Evolutionary conservation across 78 protist genomes (phyloP), one percentile per base, ranked within the genome.

Genomic region (Polysphondylium violaceum): DNA sequence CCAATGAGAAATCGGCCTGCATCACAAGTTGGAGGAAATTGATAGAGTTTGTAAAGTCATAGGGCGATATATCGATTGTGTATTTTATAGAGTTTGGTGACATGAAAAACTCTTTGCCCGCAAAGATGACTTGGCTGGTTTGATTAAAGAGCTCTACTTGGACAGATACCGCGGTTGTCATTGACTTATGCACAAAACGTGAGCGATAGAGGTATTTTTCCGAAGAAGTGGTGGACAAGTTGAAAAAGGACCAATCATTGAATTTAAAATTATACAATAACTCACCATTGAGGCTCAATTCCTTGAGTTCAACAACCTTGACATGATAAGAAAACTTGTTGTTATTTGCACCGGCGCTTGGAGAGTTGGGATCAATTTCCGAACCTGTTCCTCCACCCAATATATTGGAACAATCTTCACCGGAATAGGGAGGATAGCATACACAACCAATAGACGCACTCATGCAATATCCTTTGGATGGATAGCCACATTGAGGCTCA

Each of bases 401-500:
- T n/a, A n/a, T n/a, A n/a, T n/a, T n/a, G n/a, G n/a, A n/a, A 59
- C 65, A 59, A 59, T 35, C 27, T 27, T 59, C 27, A 21, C 65
- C 65, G 27, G 41, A 29, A 59, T 29, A 59, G 23, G 65, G 65
- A 14, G 65, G 27, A 27, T 59, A 29, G 27, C 65, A 59, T 29
- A 59, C 14, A 27, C 65, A 59, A 27, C 65, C 65, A 59, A 29
- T 59, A 14, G 14, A 14, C 23, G 23, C 65, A 6, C 41, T 59
- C 27, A 35, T 29, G 14, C 65, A 59, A 59, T 59, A 59, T 29
- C 65, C 65, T 59, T 35, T 59, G 14, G 23, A 29, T n/a, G 65
- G 65, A 59, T 8, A 59, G 27, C 65, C 65, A 59, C 65, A 59
- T n/a, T n/a, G n/a, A n/a, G n/a, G n/a, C 0, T 29, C 27, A 59